phyloP scores from a whole-genome alignment of 2,329 filamentous ascomycete genomes.

The Verticillium nonalfalfae region DNA sequence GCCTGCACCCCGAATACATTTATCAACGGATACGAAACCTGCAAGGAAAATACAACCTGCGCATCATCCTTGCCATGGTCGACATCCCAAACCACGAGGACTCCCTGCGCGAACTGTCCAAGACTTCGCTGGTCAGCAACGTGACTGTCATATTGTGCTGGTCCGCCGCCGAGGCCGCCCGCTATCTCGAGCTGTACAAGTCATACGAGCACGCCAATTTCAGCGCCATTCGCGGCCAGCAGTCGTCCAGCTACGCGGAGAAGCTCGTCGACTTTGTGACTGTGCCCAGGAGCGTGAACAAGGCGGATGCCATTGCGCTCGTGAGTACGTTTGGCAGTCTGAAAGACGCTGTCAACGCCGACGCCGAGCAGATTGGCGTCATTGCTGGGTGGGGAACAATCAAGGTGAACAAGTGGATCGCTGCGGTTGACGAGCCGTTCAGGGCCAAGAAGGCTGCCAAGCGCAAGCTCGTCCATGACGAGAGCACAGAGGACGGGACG shows the following conservation, averaged over 20 bases:
- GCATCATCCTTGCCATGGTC: constrained; percentile 83
- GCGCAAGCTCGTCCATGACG: constrained; percentile 17
- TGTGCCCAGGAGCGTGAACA: constrained; percentile 83
- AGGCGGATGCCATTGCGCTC: constrained; percentile 84
- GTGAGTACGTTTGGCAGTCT: constrained; percentile 91
- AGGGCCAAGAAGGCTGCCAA: constrained; percentile 65
- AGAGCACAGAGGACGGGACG: constrained; percentile 17
- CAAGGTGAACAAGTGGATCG: constrained; percentile 84
- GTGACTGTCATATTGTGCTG: constrained; percentile 89
- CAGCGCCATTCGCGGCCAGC: constrained; percentile 76
- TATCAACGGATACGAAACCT: constrained; percentile 85
- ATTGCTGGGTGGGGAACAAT: constrained; percentile 94
- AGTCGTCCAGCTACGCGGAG: constrained; percentile 78
- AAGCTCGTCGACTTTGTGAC: constrained; percentile 90
- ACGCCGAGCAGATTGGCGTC: constrained; percentile 74
- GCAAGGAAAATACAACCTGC: constrained; percentile 78
- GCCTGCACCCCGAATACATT: constrained; percentile 94
- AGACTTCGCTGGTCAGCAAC: constrained; percentile 88
- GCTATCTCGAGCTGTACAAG: constrained; percentile 94
- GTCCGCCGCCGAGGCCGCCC: constrained; percentile 87
- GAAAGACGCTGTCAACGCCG: constrained; percentile 78
- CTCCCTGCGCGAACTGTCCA: constrained; percentile 79
- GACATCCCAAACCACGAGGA: constrained; percentile 96
- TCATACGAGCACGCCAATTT: constrained; percentile 81
- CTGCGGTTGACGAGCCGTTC: constrained; percentile 79